Conservation (phyloP, 2,329 filamentous ascomycete genomes). For the Cadophora sp. region DNA sequence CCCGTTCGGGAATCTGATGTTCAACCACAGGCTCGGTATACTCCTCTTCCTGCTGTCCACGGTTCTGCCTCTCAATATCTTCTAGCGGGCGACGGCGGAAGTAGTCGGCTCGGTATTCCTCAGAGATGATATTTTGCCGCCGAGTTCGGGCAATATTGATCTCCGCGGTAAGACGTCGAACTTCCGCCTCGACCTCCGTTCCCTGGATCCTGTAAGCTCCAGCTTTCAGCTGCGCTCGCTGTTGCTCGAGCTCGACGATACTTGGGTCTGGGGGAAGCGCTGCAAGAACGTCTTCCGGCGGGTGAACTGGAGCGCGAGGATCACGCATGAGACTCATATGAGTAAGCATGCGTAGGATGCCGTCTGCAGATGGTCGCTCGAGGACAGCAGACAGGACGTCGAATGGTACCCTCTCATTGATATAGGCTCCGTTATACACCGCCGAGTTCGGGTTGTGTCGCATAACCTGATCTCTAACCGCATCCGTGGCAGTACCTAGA, state of each 20-base stretch:
- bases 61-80: background rate
- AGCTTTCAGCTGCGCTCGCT: background rate
- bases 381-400: conserved; percentile 31
- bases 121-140: background rate
- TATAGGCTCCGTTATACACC: too few species aligned
- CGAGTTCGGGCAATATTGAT: background rate
- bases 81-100: background rate
- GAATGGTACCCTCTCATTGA: conserved; percentile 34
- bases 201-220: background rate
- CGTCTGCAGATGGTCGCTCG: conserved; percentile 21
- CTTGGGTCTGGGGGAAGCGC: background rate
- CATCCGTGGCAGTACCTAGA: too few species aligned
- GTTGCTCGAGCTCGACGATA: background rate
- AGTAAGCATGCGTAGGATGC: conserved; percentile 25
- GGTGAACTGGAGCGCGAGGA: background rate
- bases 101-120: background rate
- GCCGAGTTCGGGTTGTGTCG: too few species aligned
- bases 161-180: background rate
- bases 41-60: background rate
- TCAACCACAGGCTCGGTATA: too few species aligned
- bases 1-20: too few species aligned
- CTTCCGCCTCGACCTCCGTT: too few species aligned
- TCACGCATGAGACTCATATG: background rate
- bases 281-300: background rate
- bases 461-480: too few species aligned